A percentile compares a stretch with the other conserved stretches of the same genome.
These are phyloP conservation scores for Diplodia sapinea DNA, from an alignment of 2,329 filamentous ascomycete species.

Conservation along the genomic window DNA sequence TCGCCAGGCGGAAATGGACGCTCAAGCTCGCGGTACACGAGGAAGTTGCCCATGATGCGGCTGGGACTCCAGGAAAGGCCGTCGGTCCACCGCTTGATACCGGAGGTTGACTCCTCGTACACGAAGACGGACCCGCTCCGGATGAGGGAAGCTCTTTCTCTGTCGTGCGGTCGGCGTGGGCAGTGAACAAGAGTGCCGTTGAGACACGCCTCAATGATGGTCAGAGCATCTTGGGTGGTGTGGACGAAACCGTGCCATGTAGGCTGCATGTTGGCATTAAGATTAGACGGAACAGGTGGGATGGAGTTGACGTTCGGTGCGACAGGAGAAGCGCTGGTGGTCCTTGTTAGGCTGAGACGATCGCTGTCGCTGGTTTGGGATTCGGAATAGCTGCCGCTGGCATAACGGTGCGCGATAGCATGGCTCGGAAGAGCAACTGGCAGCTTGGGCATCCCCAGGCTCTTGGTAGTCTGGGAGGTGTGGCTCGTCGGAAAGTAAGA, in stretches of 20 bases:
- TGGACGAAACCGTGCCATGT: slow-evolving; percentile 71
- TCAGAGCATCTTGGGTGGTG: slow-evolving; percentile 76
- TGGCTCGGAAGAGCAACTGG: slow-evolving; percentile 17
- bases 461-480: slow-evolving; percentile 16
- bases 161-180: slow-evolving; percentile 82
- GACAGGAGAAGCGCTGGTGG: slow-evolving; percentile 23
- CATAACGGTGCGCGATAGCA: slow-evolving; percentile 13
- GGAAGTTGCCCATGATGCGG: slow-evolving; percentile 81
- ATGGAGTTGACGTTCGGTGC: slow-evolving; percentile 20
- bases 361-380: slow-evolving; percentile 28
- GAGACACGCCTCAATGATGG: slow-evolving; percentile 81
- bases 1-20: slow-evolving; percentile 79
- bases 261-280: slow-evolving; percentile 57
- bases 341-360: slow-evolving; percentile 6
- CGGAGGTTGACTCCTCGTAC: slow-evolving; percentile 88
- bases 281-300: slow-evolving; percentile 27
- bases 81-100: slow-evolving; percentile 94
- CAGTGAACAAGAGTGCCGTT: slow-evolving; percentile 74
- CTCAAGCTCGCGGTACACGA: slow-evolving; percentile 83
- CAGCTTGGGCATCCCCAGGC: slow-evolving; percentile 5
- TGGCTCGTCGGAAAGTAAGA: slow-evolving; percentile 19
- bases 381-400: slow-evolving; percentile 23
- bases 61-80: slow-evolving; percentile 90
- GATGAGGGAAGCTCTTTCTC: slow-evolving; percentile 78
- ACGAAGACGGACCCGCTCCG: slow-evolving; percentile 83